phyloP scores from a whole-genome alignment of 257 asterid genomes.

The Penstemon barbatus region DNA sequence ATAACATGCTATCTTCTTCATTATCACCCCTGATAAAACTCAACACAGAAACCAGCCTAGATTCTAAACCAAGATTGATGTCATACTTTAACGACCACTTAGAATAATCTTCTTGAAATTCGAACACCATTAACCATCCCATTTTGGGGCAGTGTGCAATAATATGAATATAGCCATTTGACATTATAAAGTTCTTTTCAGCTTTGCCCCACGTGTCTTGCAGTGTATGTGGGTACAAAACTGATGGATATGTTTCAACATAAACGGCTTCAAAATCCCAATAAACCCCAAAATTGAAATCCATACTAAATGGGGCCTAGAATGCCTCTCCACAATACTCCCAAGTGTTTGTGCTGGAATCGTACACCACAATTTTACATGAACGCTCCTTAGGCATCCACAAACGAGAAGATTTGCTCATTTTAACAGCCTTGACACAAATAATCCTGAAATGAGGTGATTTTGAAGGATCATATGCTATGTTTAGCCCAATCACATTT shows the following conservation, averaged over 20 bases:
- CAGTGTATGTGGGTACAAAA: not conserved
- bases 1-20: constrained; percentile 35
- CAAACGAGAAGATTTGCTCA: constrained; percentile 14
- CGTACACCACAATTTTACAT: constrained; percentile 36
- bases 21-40: constrained; percentile 22
- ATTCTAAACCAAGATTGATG: constrained; percentile 10
- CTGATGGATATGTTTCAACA: constrained; percentile 31
- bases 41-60: constrained; percentile 28
- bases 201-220: not conserved
- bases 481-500: constrained; percentile 33
- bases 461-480: constrained; percentile 33
- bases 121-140: constrained; percentile 27
- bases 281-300: constrained; percentile 30
- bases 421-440: constrained; percentile 26
- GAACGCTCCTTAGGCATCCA: constrained; percentile 29
- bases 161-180: constrained; percentile 26
- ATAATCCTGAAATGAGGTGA: constrained; percentile 38
- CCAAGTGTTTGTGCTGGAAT: constrained; percentile 31
- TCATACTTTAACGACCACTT: constrained; percentile 34
- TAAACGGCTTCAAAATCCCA: constrained; percentile 22
- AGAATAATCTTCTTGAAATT: constrained; percentile 28
- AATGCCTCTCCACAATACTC: constrained; percentile 31
- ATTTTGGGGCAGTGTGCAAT: constrained; percentile 22
- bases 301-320: constrained; percentile 28
- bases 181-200: not conserved